Conservation (phyloP, 768 basidiomycete species). For the Myochromella boudieri region DNA sequence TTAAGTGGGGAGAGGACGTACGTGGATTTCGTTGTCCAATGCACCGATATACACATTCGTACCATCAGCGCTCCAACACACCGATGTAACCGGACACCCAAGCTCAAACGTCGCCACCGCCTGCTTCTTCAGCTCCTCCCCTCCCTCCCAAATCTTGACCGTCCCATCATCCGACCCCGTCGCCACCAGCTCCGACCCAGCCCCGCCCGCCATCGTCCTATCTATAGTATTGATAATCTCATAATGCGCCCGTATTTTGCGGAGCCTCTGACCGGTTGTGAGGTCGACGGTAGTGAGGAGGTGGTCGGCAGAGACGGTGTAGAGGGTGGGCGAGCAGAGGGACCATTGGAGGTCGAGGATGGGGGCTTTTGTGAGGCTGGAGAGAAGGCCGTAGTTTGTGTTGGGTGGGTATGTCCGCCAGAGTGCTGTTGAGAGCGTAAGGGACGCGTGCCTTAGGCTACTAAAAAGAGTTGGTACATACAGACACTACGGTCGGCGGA, state of each 20-base stretch:
- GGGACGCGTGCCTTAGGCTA: slow-evolving; percentile 5
- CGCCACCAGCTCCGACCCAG: slow-evolving; percentile 81
- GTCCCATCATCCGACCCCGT: slow-evolving; percentile 93
- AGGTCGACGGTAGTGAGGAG: slow-evolving; percentile 75
- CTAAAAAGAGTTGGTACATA: slow-evolving; percentile 39
- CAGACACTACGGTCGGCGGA: slow-evolving; percentile 90
- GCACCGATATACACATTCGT: slow-evolving; percentile 88
- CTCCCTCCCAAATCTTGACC: slow-evolving; percentile 90
- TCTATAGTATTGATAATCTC: slow-evolving; percentile 91
- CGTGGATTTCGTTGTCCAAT: slow-evolving; percentile 95
- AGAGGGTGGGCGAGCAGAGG: slow-evolving; percentile 66
- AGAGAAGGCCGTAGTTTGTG: slow-evolving; percentile 86
- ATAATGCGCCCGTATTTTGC: slow-evolving; percentile 84
- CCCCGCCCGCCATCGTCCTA: slow-evolving; percentile 79
- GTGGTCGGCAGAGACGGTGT: slow-evolving; percentile 90
- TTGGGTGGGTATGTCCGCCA: slow-evolving; percentile 94
- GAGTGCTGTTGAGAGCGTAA: slow-evolving; percentile 49
- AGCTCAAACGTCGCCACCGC: slow-evolving; percentile 80
- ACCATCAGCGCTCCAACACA: slow-evolving; percentile 92
- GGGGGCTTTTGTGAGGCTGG: slow-evolving; percentile 84
- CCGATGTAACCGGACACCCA: slow-evolving; percentile 89
- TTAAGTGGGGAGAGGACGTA: slow-evolving; percentile 38
- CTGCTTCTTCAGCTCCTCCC: slow-evolving; percentile 69
- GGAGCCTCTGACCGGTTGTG: slow-evolving; percentile 77
- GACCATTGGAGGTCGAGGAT: slow-evolving; percentile 94